These are phyloP conservation scores for Ophiostoma quercus DNA, from an alignment of 2,329 filamentous ascomycete genomes.

Conservation along the genomic window DNA sequence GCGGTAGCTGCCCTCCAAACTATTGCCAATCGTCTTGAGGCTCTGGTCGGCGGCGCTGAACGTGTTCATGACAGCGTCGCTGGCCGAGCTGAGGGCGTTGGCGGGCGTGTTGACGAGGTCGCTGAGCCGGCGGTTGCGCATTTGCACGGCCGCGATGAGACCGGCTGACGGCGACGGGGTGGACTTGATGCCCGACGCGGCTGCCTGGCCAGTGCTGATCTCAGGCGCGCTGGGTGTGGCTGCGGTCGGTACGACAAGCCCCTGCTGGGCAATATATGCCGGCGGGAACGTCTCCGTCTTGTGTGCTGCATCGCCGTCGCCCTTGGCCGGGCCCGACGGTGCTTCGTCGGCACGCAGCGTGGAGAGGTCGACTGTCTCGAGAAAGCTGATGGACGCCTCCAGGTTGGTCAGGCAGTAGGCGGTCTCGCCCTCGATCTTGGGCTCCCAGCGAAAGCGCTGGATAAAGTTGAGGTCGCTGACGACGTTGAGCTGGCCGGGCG, in stretches of 20 bases:
- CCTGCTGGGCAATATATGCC: constrained; percentile 44
- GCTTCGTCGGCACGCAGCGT: constrained; percentile 77
- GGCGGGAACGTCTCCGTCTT: constrained; percentile 54
- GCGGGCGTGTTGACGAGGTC: constrained; percentile 81
- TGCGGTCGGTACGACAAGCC: constrained; percentile 33
- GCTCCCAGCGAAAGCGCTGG: constrained; percentile 79
- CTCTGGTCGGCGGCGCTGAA: constrained; percentile 88
- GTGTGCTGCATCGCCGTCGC: constrained; percentile 29
- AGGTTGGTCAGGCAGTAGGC: constrained; percentile 96
- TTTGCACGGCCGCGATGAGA: constrained; percentile 44
- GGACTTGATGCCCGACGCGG: constrained; percentile 34
- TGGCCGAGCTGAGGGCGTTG: constrained; percentile 73
- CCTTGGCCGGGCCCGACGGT: constrained; percentile 59
- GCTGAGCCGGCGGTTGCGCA: constrained; percentile 71
- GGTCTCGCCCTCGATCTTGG: constrained; percentile 84
- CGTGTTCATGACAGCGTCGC: constrained; percentile 78
- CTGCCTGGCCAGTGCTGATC: constrained; percentile 31
- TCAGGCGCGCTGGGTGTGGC: constrained; percentile 33
- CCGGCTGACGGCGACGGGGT: constrained; percentile 36
- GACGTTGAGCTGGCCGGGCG: constrained; percentile 77
- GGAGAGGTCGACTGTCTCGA: constrained; percentile 91
- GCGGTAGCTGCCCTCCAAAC: constrained; percentile 86
- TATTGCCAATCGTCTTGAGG: constrained; percentile 85
- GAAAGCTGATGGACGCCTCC: constrained; percentile 87
- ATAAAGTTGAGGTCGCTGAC: constrained; percentile 96